These are phyloP conservation scores for Tetraselmis chui DNA, from an alignment of 139 green algal genomes.

Conservation along the genomic window DNA sequence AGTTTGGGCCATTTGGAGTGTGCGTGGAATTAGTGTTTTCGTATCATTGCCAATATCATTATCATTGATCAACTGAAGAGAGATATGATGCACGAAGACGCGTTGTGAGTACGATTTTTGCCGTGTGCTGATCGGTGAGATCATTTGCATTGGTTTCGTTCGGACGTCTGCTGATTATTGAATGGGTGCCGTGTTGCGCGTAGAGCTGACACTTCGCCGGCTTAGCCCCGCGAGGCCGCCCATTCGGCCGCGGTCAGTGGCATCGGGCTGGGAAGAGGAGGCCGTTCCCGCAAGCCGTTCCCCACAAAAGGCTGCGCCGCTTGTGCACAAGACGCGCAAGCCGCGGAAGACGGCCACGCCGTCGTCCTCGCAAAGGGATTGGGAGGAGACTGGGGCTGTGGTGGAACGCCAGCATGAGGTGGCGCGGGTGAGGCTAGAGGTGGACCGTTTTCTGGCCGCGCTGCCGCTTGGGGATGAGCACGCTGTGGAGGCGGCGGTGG, in stretches of 20 bases:
- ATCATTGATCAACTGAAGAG: neutral
- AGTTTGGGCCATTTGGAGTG: no score
- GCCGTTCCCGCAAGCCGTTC: neutral
- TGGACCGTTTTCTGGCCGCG: neutral
- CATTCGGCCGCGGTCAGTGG: neutral
- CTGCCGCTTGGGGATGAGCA: neutral
- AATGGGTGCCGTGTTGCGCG: no score
- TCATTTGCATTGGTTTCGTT: no score
- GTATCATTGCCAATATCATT: no score
- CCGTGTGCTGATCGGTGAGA: neutral
- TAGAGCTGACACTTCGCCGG: neutral
- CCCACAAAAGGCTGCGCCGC: neutral
- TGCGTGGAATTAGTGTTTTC: no score
- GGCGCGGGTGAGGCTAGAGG: neutral
- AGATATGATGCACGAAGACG: neutral
- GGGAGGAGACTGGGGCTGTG: neutral
- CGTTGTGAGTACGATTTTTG: neutral
- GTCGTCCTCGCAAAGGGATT: no score
- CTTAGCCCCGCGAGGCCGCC: neutral
- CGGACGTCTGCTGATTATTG: no score
- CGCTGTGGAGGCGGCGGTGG: neutral
- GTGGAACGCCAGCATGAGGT: neutral
- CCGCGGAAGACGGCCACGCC: no score
- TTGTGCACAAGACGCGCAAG: no score
- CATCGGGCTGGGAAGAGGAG: neutral